phyloP scores from a whole-genome alignment of 495 filamentous ascomycete species.

The Penicillium steckii region DNA sequence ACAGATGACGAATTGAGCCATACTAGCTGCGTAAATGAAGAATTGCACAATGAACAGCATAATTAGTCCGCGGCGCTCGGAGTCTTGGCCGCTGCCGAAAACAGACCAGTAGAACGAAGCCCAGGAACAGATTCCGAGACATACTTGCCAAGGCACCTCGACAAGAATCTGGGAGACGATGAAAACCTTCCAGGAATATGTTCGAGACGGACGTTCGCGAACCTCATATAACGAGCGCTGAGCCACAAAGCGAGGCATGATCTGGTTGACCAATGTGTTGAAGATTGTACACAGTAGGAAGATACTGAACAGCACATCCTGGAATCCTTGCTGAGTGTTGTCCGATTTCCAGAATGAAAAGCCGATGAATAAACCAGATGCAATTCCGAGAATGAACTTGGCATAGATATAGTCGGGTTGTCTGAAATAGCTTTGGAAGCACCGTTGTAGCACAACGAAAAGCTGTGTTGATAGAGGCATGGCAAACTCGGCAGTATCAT shows the following conservation, averaged over 20 bases:
- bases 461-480: slow-evolving; percentile 52
- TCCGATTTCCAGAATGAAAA: slow-evolving; percentile 79
- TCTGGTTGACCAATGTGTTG: slow-evolving; percentile 61
- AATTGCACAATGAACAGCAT: slow-evolving; percentile 51
- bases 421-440: slow-evolving; percentile 52
- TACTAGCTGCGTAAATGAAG: slow-evolving; percentile 40
- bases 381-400: slow-evolving; percentile 50
- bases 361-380: slow-evolving; percentile 69
- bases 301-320: slow-evolving; percentile 79
- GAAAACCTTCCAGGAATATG: slow-evolving; percentile 55
- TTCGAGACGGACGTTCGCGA: slow-evolving; percentile 48
- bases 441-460: slow-evolving; percentile 39
- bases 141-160: slow-evolving; percentile 49
- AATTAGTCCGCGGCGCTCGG: slow-evolving; percentile 48
- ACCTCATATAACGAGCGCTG: slow-evolving; percentile 50
- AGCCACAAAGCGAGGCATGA: slow-evolving; percentile 50
- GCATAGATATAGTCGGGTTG: slow-evolving; percentile 51
- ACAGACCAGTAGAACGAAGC: slow-evolving; percentile 50
- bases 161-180: slow-evolving; percentile 48
- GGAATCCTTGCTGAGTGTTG: slow-evolving; percentile 70
- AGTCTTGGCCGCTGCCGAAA: slow-evolving; percentile 32
- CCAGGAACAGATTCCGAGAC: slow-evolving; percentile 43
- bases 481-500: slow-evolving; percentile 43
- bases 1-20: slow-evolving; percentile 56
- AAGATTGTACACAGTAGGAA: slow-evolving; percentile 79